Evolutionary conservation across 2,329 filamentous ascomycete genomes (phyloP), one percentile per base, ranked within the genome.

Genomic region (Aurifilum marmelostoma): DNA sequence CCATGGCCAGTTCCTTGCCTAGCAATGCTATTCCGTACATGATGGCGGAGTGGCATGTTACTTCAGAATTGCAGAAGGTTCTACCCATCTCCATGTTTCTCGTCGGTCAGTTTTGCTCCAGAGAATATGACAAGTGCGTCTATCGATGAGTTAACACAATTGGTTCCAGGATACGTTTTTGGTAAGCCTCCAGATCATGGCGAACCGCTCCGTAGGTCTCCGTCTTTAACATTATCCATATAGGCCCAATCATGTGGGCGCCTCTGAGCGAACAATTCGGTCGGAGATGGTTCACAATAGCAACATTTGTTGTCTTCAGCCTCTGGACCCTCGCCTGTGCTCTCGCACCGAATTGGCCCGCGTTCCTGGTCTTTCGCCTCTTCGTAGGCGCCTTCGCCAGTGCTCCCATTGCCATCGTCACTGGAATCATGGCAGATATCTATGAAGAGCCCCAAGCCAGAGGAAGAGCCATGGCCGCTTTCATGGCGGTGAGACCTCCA

Each of bases 231-330:
- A 9, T 24, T 21, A 16, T 9, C 61, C 41, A 43, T 69, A 60
- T 76, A 71, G 79, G 81, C 0, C 87, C 87, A 0, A 77, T 90
- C 11, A 77, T 90, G 16, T 91, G 89, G 82, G 89, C 88, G 0
- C 90, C 90, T 0, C 75, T 91, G 3, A 90, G 86, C 58, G 90
- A 92, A 75, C 88, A 91, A 69, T 86, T 85, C 69, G 89, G 89
- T 11, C 82, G 89, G 18, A 80, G 84, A 69, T 80, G 78, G 72
- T 73, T 86, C 24, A 83, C 78, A 14, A 72, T 85, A 27, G 72
- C 72, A 18, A 83, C 84, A 0, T 87, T 87, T 69, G 71, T 77
- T 34, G 69, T 83, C 70, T 88, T 87, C 73, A 79, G 78, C 21
- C 65, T 85, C 63, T 87, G 84, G 76, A 85, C 84, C 6, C 80